Conservation (phyloP, 352 stramenopile genomes). For the Peronospora farinosa region DNA sequence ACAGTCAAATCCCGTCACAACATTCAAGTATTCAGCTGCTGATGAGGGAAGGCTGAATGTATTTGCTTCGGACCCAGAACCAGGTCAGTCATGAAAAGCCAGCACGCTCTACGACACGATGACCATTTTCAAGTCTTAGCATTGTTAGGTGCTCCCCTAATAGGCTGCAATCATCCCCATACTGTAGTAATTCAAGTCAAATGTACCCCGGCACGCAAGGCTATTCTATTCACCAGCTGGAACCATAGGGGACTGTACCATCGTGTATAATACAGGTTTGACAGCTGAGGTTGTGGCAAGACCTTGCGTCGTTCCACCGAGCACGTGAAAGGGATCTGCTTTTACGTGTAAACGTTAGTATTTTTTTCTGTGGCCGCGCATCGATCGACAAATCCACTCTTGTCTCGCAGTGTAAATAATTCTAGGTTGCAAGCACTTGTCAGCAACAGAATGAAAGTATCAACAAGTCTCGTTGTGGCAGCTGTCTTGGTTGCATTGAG, state of each 20-base stretch:
- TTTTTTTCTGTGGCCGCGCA: slow-evolving; percentile 14
- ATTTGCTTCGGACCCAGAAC: not conserved
- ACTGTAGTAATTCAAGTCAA: slow-evolving; percentile 1
- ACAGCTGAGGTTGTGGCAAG: slow-evolving; percentile 12
- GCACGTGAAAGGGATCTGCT: slow-evolving; percentile 22
- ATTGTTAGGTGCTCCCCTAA: not conserved
- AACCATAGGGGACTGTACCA: slow-evolving; percentile 7
- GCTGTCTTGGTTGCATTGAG: slow-evolving; percentile 13
- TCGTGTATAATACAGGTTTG: not conserved
- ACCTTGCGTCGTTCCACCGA: slow-evolving; percentile 1
- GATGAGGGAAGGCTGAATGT: not conserved
- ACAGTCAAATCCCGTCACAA: too few species aligned
- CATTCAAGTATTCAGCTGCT: not conserved
- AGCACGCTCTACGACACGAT: slow-evolving; percentile 2
- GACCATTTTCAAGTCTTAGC: slow-evolving; percentile 3
- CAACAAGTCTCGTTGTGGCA: slow-evolving; percentile 18
- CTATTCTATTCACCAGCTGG: slow-evolving; percentile 12
- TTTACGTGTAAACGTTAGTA: slow-evolving; percentile 20
- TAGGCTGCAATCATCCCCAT: not conserved
- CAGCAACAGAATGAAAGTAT: slow-evolving; percentile 26
- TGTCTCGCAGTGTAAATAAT: slow-evolving; percentile 21
- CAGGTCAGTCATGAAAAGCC: slow-evolving; percentile 4
- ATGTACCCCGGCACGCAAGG: slow-evolving; percentile 7
- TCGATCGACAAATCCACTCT: slow-evolving; percentile 7
- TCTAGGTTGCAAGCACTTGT: slow-evolving; percentile 17